Conservation (phyloP, 73 alveolate species). For the Uronychia setigera region DNA sequence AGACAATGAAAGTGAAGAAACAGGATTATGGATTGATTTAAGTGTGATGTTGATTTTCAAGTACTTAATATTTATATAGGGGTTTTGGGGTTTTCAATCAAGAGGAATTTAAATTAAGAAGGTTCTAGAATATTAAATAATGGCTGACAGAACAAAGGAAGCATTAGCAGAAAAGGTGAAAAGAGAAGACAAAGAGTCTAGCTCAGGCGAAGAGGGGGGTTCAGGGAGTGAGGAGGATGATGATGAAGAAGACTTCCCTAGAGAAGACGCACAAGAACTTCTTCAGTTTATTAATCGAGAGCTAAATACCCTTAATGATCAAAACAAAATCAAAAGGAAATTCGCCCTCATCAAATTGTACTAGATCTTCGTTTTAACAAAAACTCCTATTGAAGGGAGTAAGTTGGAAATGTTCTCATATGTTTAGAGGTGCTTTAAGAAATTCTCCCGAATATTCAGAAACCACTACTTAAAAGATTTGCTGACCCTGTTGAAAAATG, state of each 20-base stretch:
- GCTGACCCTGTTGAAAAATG: conserved; percentile 82
- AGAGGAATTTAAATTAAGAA: background rate
- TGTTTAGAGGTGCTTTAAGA: conserved; percentile 44
- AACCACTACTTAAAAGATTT: conserved; percentile 55
- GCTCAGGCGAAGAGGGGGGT: conserved; percentile 20
- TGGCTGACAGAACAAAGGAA: background rate
- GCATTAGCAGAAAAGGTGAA: background rate
- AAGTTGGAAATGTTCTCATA: background rate
- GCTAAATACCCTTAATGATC: conserved; percentile 50
- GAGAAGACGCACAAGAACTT: conserved; percentile 42
- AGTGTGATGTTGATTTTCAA: no score
- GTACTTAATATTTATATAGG: background rate
- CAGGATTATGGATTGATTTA: no score
- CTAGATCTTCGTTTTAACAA: conserved; percentile 42
- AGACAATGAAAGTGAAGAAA: no score
- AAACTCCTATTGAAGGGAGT: conserved; percentile 28
- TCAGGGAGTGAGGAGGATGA: conserved; percentile 17
- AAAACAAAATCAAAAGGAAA: conserved; percentile 55
- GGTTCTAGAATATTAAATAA: conserved; percentile 7
- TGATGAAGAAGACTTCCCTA: conserved; percentile 41
- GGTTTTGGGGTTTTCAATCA: background rate
- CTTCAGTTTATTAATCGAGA: conserved; percentile 58
- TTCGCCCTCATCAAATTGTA: conserved; percentile 56
- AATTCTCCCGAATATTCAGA: conserved; percentile 56
- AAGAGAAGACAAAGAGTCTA: background rate